Conservation (phyloP, 2,329 filamentous ascomycete genomes). For the Xylaria sp. region DNA sequence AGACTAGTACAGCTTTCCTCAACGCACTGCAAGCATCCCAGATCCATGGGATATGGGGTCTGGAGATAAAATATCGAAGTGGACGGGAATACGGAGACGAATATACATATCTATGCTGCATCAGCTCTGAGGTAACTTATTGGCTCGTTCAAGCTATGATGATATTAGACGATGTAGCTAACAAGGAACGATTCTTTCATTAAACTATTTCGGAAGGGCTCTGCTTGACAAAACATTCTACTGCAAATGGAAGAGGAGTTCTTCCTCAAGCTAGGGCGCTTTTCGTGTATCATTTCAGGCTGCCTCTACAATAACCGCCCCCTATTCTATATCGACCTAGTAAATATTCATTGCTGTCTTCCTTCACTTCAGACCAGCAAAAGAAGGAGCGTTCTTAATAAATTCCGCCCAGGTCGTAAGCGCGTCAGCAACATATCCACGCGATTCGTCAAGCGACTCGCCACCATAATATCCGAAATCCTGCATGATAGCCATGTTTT, state of each 20-base stretch:
- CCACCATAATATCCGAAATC: conserved; percentile 65
- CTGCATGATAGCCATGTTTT: conserved; percentile 64
- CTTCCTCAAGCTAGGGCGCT: not conserved
- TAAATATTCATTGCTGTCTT: not conserved
- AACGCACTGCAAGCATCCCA: not conserved
- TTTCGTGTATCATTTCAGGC: not conserved
- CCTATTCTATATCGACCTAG: too few species aligned
- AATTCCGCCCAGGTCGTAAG: conserved; percentile 58
- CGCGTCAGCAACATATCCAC: conserved; percentile 52
- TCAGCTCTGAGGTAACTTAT: not conserved
- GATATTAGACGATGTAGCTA: not conserved
- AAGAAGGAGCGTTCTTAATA: conserved; percentile 49
- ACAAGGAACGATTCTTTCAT: not conserved
- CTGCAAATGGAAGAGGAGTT: not conserved
- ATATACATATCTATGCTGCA: not conserved
- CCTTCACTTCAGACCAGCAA: conserved; percentile 52
- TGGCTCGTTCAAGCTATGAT: not conserved
- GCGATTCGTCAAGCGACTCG: conserved; percentile 54
- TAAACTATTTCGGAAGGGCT: not conserved
- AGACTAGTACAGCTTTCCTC: not conserved
- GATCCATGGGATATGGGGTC: not conserved
- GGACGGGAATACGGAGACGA: not conserved
- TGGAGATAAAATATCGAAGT: not conserved
- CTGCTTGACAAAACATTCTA: not conserved
- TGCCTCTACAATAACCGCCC: not conserved